Evolutionary conservation across 192 early-diverging fungal species (phyloP).

Genomic region (Glomus cerebriforme): DNA sequence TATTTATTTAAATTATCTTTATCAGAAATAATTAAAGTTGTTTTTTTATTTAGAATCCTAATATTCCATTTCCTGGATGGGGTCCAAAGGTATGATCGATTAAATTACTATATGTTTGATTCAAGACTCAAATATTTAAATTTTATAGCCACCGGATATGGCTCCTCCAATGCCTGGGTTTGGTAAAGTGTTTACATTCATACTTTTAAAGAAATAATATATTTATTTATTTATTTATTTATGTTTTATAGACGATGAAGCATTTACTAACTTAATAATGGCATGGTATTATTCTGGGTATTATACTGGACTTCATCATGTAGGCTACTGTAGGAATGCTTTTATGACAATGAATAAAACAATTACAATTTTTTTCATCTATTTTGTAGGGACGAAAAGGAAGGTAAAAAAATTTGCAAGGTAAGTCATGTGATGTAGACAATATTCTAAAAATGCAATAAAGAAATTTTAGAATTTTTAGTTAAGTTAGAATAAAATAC

Average conservation of each 20-base stretch:
- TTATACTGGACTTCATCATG: conserved; percentile 74
- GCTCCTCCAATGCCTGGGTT: not conserved
- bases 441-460: not conserved
- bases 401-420: not conserved
- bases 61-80: not conserved
- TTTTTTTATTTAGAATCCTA: not conserved
- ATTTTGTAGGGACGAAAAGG: not conserved
- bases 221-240: too few species aligned
- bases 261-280: conserved; percentile 65
- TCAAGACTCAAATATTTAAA: not conserved
- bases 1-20: not conserved
- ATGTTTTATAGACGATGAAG: conserved; percentile 53
- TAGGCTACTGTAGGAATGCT: not conserved
- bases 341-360: not conserved
- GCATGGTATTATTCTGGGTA: conserved; percentile 78
- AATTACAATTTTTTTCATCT: too few species aligned
- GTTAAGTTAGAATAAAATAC: too few species aligned
- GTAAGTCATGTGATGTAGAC: not conserved
- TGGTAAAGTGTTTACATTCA: not conserved
- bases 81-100: not conserved
- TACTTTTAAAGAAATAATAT: too few species aligned
- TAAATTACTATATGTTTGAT: not conserved
- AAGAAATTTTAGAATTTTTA: not conserved
- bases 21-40: not conserved
- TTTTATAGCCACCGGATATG: not conserved